These are phyloP conservation scores for Solanum bukasovii DNA, from an alignment of 257 asterid species.

Conservation along the genomic window DNA sequence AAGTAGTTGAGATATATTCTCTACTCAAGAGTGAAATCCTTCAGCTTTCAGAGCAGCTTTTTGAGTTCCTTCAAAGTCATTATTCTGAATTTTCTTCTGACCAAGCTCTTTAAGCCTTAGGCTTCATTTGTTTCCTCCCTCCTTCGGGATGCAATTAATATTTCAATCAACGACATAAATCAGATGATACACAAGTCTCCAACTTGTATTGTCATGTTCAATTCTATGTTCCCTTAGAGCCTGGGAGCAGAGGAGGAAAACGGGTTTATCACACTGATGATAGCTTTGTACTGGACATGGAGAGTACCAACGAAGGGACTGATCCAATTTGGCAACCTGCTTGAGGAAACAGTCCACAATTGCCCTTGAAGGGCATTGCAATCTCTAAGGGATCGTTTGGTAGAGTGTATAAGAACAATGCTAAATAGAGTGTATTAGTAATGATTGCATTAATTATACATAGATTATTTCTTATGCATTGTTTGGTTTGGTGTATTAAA, in stretches of 20 bases:
- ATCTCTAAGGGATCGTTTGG: not conserved
- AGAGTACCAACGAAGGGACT: not conserved
- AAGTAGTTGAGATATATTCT: not conserved
- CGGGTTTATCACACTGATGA: not conserved
- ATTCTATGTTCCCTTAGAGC: not conserved
- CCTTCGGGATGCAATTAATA: not conserved
- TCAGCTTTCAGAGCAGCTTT: not conserved
- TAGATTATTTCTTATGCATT: no score
- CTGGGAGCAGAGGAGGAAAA: not conserved
- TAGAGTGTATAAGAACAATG: no score
- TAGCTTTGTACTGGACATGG: not conserved
- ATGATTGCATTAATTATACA: no score
- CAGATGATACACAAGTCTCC: not conserved
- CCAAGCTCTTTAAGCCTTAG: not conserved
- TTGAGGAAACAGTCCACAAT: not conserved
- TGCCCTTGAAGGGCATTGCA: not conserved
- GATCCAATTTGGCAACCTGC: not conserved
- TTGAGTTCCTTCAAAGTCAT: not conserved
- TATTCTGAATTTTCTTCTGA: not conserved
- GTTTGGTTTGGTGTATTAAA: no score
- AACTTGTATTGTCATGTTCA: not conserved
- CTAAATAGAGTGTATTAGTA: no score
- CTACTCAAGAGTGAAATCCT: not conserved
- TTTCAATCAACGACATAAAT: not conserved
- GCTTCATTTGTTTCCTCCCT: not conserved